Percentiles rank a stretch among this genome's conserved stretches.
Evolutionary conservation across 208 protist species (phyloP).

Genomic region (Crithidia expoeki): DNA sequence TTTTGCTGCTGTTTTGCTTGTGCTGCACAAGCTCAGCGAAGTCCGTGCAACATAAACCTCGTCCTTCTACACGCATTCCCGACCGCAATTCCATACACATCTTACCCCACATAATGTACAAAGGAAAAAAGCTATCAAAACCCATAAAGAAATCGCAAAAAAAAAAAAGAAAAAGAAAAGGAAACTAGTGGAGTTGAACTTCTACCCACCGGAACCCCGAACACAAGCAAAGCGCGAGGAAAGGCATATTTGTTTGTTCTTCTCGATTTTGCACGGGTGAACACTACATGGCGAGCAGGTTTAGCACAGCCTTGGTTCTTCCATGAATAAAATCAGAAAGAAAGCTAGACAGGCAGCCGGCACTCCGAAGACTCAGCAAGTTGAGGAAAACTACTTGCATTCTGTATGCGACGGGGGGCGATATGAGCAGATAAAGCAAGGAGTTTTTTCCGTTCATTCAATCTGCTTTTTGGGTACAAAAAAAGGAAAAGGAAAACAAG

Average conservation of each 20-base stretch:
- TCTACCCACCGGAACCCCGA: background rate
- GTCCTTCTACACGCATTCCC: background rate
- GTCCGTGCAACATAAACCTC: too few relatives aligned
- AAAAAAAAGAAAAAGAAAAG: conserved; percentile 1
- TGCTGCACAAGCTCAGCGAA: too few relatives aligned
- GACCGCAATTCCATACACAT: background rate
- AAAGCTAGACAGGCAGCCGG: too few relatives aligned
- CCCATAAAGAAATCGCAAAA: too few relatives aligned
- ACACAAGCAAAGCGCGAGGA: conserved; percentile 16
- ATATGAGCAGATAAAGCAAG: too few relatives aligned
- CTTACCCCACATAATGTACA: conserved; percentile 2
- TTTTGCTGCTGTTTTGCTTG: background rate
- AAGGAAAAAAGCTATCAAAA: background rate
- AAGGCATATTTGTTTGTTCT: background rate
- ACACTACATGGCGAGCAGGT: too few relatives aligned
- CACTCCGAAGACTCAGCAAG: too few relatives aligned
- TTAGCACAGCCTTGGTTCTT: too few relatives aligned
- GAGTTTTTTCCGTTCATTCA: too few relatives aligned
- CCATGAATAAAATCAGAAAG: background rate
- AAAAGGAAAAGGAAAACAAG: background rate
- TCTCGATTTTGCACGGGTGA: background rate
- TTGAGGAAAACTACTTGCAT: too few relatives aligned
- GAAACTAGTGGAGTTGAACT: background rate
- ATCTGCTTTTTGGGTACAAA: too few relatives aligned
- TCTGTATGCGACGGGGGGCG: too few relatives aligned